Base-by-base conservation (phyloP, 345 rosid genomes). In the Salix viminalis region DNA sequence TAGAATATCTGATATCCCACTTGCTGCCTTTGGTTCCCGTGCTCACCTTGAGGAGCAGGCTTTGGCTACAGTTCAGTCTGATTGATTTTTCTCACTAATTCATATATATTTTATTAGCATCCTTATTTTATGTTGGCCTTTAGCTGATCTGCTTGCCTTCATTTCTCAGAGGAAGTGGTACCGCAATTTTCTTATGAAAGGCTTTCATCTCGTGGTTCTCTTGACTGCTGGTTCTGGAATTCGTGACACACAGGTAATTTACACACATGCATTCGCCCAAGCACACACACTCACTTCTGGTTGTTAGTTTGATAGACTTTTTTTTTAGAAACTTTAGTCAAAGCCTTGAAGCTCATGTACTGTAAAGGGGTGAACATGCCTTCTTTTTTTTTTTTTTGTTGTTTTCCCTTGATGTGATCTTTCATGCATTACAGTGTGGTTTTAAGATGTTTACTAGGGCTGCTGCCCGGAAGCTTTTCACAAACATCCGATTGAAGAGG, bases 381-480 rank as follows among this genome's bases (percentile, higher is more conserved):
- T 8, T 50, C 24, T 64, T 64, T 16, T 18, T 73, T 41, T 41
- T 79, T 83, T 36, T 65, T 24, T 60, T 74, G 46, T 41, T 41
- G 11, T 73, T 54, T 79, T 83, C 24, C 65, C 30, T 60, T 74
- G 60, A 73, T 21, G 9, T 75, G 69, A 4, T 62, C 56, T 54
- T 60, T 24, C 28, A 34, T 77, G 39, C 66, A 74, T 72, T 14
- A 70, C 91, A 96, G 99, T 96, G 99, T 87, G 99, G 99, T 70
- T 96, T 96, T 83, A 96, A 96, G 90, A 96, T 96, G 99, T 96
- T 96, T 85, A 91, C 98, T 1, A 88, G 99, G 86, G 92, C 97
- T 81, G 98, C 99, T n/a, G 98, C 97, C 19, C 88, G 94, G 81
- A 93, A 85, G 85, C 96, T 96, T 79, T 96, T 93, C 83, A 84